phyloP scores from a whole-genome alignment of 2,329 filamentous ascomycete species.

The Shiraia bambusicola region DNA sequence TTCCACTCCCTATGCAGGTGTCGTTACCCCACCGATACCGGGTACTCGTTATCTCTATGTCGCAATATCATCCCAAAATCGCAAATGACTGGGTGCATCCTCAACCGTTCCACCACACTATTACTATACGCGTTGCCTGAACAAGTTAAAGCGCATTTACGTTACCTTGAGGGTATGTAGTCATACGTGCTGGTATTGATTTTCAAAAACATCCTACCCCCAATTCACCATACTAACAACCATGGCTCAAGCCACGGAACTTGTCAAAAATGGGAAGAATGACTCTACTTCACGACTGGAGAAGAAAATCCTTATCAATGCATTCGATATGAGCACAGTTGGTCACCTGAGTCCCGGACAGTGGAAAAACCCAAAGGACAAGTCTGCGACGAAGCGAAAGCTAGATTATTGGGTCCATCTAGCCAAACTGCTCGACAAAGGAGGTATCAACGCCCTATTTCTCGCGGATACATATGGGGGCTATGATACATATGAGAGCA shows the following conservation, averaged over 20 bases:
- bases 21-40: constrained; percentile 2
- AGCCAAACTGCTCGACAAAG: constrained; percentile 62
- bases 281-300: constrained; percentile 28
- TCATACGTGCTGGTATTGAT: neutral
- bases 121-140: neutral
- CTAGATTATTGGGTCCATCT: constrained; percentile 66
- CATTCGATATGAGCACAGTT: constrained; percentile 66
- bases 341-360: constrained; percentile 66
- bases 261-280: constrained; percentile 5
- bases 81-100: too few species aligned
- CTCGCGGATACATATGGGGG: constrained; percentile 67
- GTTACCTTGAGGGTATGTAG: neutral
- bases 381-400: constrained; percentile 61
- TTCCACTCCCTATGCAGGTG: constrained; percentile 1
- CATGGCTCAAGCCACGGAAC: constrained; percentile 18
- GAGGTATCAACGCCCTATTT: constrained; percentile 65
- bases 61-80: constrained; percentile 22
- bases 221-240: neutral
- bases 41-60: constrained; percentile 14
- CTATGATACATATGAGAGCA: constrained; percentile 63
- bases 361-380: constrained; percentile 67
- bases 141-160: neutral
- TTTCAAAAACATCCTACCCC: neutral
- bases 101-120: constrained; percentile 3
- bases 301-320: constrained; percentile 63